phyloP scores from a whole-genome alignment of 2,329 filamentous ascomycete genomes.

The Emergomyces orientalis region DNA sequence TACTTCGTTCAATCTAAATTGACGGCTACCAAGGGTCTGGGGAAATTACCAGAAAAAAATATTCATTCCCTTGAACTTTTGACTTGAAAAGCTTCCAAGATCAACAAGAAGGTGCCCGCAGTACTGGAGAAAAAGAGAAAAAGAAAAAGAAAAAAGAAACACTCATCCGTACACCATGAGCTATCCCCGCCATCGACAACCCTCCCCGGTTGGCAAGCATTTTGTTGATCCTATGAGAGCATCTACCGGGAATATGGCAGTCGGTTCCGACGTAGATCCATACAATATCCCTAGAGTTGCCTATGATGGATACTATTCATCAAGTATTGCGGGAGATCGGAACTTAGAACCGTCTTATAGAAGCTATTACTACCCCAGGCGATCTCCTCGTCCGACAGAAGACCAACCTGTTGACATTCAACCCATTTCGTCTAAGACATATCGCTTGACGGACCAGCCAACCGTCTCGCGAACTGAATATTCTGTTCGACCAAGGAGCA shows the following conservation, averaged over 20 bases:
- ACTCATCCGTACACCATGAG: constrained; percentile 18
- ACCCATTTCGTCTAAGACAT: constrained; percentile 26
- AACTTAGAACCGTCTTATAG: constrained; percentile 15
- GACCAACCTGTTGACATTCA: constrained; percentile 27
- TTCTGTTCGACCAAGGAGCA: constrained; percentile 31
- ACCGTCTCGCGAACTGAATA: constrained; percentile 31
- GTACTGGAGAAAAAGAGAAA: not conserved
- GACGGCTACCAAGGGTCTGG: not conserved
- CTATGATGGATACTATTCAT: constrained; percentile 26
- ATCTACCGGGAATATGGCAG: constrained; percentile 33
- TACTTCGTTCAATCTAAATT: not conserved
- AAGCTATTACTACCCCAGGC: constrained; percentile 8
- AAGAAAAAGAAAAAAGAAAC: not conserved
- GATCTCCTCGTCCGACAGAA: constrained; percentile 17
- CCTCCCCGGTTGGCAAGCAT: constrained; percentile 27
- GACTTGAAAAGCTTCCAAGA: not conserved
- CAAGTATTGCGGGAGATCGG: constrained; percentile 18
- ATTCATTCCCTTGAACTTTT: not conserved
- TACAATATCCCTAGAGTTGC: constrained; percentile 23
- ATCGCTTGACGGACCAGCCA: constrained; percentile 24
- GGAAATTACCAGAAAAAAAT: not conserved
- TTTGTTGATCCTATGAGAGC: constrained; percentile 32
- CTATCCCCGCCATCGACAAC: constrained; percentile 26
- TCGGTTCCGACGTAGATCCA: constrained; percentile 27
- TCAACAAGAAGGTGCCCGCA: not conserved